Conservation (phyloP, 176 grass and related monocot genomes). For the Typha latifolia region DNA sequence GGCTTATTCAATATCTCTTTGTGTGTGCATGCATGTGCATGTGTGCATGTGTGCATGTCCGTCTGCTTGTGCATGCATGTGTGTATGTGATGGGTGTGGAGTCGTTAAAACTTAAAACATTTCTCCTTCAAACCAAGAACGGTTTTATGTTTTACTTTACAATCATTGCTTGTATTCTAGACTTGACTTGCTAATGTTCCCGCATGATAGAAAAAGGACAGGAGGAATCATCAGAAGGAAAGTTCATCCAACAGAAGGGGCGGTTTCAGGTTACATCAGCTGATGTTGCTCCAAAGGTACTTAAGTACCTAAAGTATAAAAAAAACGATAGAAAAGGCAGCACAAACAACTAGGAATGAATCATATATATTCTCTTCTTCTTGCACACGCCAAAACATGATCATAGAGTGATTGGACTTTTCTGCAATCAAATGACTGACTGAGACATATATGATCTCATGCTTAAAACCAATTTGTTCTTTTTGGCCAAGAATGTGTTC, state of each 20-base stretch:
- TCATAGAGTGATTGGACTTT: no score
- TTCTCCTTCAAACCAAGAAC: not conserved
- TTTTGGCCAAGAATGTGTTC: no score
- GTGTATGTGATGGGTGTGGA: no score
- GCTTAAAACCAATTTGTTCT: no score
- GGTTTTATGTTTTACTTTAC: slow-evolving; percentile 5
- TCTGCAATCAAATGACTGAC: no score
- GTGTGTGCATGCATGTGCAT: not conserved
- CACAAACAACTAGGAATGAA: not conserved
- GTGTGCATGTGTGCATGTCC: no score
- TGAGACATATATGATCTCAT: no score
- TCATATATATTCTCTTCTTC: slow-evolving; percentile 22
- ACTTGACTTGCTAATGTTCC: slow-evolving; percentile 14
- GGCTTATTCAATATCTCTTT: slow-evolving; percentile 1
- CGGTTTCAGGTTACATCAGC: slow-evolving; percentile 88
- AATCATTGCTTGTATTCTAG: slow-evolving; percentile 11
- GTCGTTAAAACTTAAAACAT: not conserved
- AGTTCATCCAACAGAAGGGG: slow-evolving; percentile 59
- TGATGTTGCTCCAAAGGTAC: slow-evolving; percentile 64
- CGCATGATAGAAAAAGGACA: slow-evolving; percentile 22
- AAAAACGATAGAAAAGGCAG: not conserved
- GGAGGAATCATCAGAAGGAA: slow-evolving; percentile 52
- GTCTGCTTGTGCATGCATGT: no score
- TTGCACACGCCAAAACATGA: not conserved
- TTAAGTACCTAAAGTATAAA: slow-evolving; percentile 12